Percentiles rank a stretch among this genome's conserved stretches.
Evolutionary conservation across 1,284 basidiomycete species (phyloP).

Genomic region (Rhodotorula sp.): DNA sequence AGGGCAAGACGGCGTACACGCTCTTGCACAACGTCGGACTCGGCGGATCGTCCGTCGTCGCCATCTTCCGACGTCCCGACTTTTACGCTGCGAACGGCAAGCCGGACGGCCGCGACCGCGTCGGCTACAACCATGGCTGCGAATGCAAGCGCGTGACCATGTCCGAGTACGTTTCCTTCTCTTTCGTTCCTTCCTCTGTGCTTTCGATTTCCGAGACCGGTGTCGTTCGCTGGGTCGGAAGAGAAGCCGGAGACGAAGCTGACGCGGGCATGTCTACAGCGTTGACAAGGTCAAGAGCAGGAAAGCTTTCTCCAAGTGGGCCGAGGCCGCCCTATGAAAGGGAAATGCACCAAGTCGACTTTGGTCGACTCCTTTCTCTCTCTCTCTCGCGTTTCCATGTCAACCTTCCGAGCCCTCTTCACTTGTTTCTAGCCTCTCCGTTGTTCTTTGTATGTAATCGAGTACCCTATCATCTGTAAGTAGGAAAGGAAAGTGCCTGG

Average conservation of each 20-base stretch:
- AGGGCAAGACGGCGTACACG: slow-evolving; percentile 72
- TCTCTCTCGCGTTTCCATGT: not conserved
- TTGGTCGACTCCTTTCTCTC: not conserved
- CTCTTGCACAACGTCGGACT: slow-evolving; percentile 75
- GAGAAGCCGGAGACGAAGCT: not conserved
- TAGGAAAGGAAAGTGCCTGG: too few relatives aligned
- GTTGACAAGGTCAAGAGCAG: slow-evolving; percentile 71
- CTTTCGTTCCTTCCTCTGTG: too few relatives aligned
- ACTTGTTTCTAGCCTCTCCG: not conserved
- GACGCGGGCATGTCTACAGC: not conserved
- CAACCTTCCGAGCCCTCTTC: not conserved
- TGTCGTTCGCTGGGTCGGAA: too few relatives aligned
- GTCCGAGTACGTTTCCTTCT: slow-evolving; percentile 50
- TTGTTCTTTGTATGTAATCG: too few relatives aligned
- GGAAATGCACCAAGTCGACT: too few relatives aligned
- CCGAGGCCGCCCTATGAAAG: slow-evolving; percentile 22
- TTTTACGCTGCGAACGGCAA: slow-evolving; percentile 58
- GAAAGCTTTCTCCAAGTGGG: slow-evolving; percentile 51
- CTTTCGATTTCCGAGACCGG: too few relatives aligned
- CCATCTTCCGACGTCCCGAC: slow-evolving; percentile 67
- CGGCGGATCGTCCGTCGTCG: slow-evolving; percentile 66
- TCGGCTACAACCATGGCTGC: slow-evolving; percentile 76
- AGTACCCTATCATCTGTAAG: too few relatives aligned
- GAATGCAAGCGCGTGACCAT: slow-evolving; percentile 63
- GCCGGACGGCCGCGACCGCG: slow-evolving; percentile 63